Percentiles rank a stretch among this genome's conserved stretches.
Conservation (phyloP, 441 rosid genomes). For the Theobroma grandiflorum region DNA sequence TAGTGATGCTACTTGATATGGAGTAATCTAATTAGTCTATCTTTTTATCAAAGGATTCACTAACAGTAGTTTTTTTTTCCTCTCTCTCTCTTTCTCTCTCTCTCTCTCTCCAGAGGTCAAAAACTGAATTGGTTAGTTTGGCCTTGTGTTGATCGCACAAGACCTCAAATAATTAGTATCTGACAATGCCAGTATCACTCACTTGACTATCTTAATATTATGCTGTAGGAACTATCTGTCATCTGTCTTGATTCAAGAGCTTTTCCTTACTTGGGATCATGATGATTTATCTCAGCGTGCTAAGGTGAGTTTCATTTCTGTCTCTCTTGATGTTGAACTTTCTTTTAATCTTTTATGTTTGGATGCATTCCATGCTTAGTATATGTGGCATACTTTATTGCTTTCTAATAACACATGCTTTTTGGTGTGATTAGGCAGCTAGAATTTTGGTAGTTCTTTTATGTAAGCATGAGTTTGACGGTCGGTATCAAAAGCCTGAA, state of each 20-base stretch:
- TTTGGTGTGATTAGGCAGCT: slow-evolving; percentile 73
- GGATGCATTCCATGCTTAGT: slow-evolving; percentile 21
- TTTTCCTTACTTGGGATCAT: slow-evolving; percentile 98
- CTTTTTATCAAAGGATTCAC: not conserved
- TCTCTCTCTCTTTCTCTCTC: not conserved
- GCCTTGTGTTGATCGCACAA: not conserved
- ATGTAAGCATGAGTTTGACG: slow-evolving; percentile 99
- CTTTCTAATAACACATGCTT: slow-evolving; percentile 29
- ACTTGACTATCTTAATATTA: slow-evolving; percentile 36
- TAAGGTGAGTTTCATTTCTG: slow-evolving; percentile 60
- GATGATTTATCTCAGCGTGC: slow-evolving; percentile 95
- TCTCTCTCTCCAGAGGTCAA: not conserved
- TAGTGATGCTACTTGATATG: slow-evolving; percentile 9
- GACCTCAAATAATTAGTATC: not conserved
- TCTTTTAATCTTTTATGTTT: slow-evolving; percentile 10
- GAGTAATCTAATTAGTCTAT: not conserved
- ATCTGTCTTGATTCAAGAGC: slow-evolving; percentile 94
- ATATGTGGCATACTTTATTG: slow-evolving; percentile 22
- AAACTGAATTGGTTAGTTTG: not conserved
- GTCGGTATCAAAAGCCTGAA: slow-evolving; percentile 99
- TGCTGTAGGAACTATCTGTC: slow-evolving; percentile 97
- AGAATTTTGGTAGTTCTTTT: slow-evolving; percentile 90
- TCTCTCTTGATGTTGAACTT: not conserved
- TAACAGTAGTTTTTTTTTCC: not conserved
- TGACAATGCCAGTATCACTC: slow-evolving; percentile 11